Conservation (phyloP, 139 green algal species). For the Picochlorum costavermella region DNA sequence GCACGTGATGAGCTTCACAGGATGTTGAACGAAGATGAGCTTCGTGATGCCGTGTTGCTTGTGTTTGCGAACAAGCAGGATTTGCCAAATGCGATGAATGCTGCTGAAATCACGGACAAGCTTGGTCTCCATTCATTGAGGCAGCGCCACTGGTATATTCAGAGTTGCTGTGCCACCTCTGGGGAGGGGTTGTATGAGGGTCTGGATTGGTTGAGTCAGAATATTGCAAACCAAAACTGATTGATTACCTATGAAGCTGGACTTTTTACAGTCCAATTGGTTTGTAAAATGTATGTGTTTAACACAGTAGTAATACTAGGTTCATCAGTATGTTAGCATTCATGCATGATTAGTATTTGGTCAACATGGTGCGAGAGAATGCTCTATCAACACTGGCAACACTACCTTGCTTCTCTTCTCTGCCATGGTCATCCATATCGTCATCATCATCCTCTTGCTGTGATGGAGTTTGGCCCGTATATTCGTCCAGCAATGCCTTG, state of each 20-base stretch:
- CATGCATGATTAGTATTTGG: neutral
- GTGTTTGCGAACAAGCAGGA: conserved; percentile 99
- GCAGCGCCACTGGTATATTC: conserved; percentile 96
- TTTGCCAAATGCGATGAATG: conserved; percentile 98
- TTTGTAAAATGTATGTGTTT: neutral
- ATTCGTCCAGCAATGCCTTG: conserved; percentile 27
- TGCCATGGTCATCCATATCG: neutral
- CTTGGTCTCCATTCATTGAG: conserved; percentile 91
- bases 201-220: conserved; percentile 89
- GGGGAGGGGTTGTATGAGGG: conserved; percentile 97
- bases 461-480: neutral
- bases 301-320: neutral
- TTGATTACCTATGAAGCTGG: neutral
- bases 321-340: neutral
- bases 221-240: conserved; percentile 53
- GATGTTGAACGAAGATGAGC: conserved; percentile 99
- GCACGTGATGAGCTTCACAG: conserved; percentile 95
- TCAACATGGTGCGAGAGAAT: conserved; percentile 18
- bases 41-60: conserved; percentile 92
- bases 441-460: neutral
- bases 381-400: conserved; percentile 19
- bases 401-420: neutral
- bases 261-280: too few relatives aligned
- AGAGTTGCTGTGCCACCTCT: conserved; percentile 87
- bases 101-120: conserved; percentile 99